Conservation (phyloP, 257 asterid genomes). For the Lithospermum erythrorhizon region DNA sequence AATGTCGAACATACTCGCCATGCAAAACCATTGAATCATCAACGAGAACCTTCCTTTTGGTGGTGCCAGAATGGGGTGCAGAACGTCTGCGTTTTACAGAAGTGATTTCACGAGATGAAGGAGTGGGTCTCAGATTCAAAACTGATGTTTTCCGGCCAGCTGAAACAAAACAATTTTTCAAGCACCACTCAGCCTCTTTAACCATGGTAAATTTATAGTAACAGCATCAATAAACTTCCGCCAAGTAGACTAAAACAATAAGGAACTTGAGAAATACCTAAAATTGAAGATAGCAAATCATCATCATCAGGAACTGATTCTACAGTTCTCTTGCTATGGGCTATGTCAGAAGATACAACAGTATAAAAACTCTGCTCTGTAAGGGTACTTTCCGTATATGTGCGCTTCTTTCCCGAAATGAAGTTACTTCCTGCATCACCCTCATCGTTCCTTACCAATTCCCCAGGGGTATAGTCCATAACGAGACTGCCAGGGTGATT, state of each 20-base stretch:
- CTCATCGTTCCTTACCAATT: slow-evolving; percentile 32
- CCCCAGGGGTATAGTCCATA: slow-evolving; percentile 41
- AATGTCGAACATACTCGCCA: slow-evolving; percentile 73
- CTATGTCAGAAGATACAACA: slow-evolving; percentile 67
- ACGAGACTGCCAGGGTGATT: slow-evolving; percentile 34
- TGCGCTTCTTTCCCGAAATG: slow-evolving; percentile 71
- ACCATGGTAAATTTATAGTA: not conserved
- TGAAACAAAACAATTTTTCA: slow-evolving; percentile 18
- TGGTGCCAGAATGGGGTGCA: slow-evolving; percentile 42
- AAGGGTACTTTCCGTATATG: slow-evolving; percentile 73
- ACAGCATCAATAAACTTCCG: not conserved
- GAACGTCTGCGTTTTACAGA: slow-evolving; percentile 58
- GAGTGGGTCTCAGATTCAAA: slow-evolving; percentile 77
- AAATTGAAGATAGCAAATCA: slow-evolving; percentile 83
- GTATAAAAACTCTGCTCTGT: slow-evolving; percentile 86
- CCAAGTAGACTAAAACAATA: not conserved
- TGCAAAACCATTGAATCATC: slow-evolving; percentile 97
- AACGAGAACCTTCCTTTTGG: slow-evolving; percentile 77
- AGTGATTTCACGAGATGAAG: slow-evolving; percentile 53
- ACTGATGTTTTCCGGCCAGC: slow-evolving; percentile 74
- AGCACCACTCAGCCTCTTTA: slow-evolving; percentile 4
- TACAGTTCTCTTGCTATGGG: slow-evolving; percentile 44
- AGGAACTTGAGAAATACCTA: slow-evolving; percentile 40
- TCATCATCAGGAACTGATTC: slow-evolving; percentile 84
- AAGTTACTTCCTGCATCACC: slow-evolving; percentile 63